A percentile compares a stretch with the other conserved stretches of the same genome.
Conservation (phyloP, 129 eudicot genomes). For the Centaurea solstitialis region DNA sequence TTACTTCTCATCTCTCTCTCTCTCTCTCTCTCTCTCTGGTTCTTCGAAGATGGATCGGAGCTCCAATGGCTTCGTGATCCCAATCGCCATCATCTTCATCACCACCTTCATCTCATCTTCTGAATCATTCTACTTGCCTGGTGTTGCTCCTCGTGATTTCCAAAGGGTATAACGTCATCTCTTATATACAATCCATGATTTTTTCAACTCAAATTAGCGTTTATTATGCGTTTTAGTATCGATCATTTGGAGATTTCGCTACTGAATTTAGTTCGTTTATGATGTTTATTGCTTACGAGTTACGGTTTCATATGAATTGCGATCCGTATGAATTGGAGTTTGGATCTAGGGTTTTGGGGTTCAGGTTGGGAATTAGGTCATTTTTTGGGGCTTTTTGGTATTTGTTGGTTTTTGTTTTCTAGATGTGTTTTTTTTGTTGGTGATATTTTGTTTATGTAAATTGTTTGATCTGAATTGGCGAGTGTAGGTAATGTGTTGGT, state of each 20-base stretch:
- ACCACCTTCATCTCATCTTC: slow-evolving; percentile 45
- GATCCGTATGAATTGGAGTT: neutral
- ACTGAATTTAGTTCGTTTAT: slow-evolving; percentile 6
- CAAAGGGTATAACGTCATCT: slow-evolving; percentile 37
- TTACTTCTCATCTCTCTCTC: neutral
- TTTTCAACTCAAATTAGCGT: neutral
- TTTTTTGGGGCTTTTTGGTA: neutral
- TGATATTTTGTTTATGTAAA: neutral
- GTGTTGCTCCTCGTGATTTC: slow-evolving; percentile 78
- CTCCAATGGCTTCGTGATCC: neutral
- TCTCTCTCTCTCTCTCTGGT: slow-evolving; percentile 14
- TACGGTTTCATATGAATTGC: too few species aligned
- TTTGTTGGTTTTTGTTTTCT: neutral
- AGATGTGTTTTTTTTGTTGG: neutral
- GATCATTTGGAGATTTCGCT: neutral
- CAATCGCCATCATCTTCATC: slow-evolving; percentile 4
- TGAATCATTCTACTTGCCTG: slow-evolving; percentile 61
- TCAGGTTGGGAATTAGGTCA: neutral
- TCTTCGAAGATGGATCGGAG: slow-evolving; percentile 1
- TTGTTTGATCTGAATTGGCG: neutral
- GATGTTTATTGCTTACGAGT: neutral
- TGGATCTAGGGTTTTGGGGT: slow-evolving; percentile 39
- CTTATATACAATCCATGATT: neutral
- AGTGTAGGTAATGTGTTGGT: neutral
- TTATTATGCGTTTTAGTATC: neutral